phyloP scores from a whole-genome alignment of 2,329 filamentous ascomycete genomes.

The Exserohilum rostratum region DNA sequence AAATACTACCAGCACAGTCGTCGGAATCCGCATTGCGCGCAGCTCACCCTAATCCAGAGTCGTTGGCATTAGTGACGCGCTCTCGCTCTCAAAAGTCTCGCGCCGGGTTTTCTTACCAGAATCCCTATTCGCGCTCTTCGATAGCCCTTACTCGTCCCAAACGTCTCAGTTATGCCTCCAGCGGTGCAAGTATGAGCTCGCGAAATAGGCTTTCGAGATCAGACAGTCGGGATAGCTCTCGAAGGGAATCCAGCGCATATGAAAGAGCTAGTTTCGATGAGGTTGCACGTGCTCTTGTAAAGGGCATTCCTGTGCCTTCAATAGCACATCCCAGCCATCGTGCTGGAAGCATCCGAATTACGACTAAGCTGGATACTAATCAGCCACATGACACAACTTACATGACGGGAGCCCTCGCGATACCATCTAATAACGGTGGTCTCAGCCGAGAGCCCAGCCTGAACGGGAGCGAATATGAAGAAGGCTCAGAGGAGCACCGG shows the following conservation, averaged over 20 bases:
- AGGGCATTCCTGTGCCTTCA: slow-evolving; percentile 27
- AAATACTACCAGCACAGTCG: slow-evolving; percentile 36
- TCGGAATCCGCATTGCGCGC: slow-evolving; percentile 44
- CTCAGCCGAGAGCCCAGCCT: not conserved
- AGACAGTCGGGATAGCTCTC: slow-evolving; percentile 16
- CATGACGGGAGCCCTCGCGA: slow-evolving; percentile 28
- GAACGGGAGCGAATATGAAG: not conserved
- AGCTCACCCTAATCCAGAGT: slow-evolving; percentile 33
- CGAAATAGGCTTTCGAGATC: slow-evolving; percentile 26
- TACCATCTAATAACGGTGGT: slow-evolving; percentile 10
- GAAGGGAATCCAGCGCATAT: not conserved
- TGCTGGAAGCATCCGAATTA: slow-evolving; percentile 15
- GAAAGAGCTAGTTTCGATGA: slow-evolving; percentile 17
- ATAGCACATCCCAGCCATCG: slow-evolving; percentile 3
- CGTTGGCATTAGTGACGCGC: slow-evolving; percentile 23
- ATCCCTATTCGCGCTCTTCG: slow-evolving; percentile 34
- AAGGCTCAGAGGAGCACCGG: not conserved
- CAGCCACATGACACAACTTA: slow-evolving; percentile 4
- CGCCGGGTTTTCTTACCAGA: slow-evolving; percentile 25
- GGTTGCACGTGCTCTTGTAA: slow-evolving; percentile 34
- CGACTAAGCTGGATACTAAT: slow-evolving; percentile 26
- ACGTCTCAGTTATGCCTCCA: slow-evolving; percentile 34
- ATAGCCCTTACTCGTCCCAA: slow-evolving; percentile 40
- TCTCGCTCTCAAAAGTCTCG: slow-evolving; percentile 28
- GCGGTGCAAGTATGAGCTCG: slow-evolving; percentile 29